These are phyloP conservation scores for Solanum bulbocastanum DNA, from an alignment of 257 asterid species.

Conservation along the genomic window DNA sequence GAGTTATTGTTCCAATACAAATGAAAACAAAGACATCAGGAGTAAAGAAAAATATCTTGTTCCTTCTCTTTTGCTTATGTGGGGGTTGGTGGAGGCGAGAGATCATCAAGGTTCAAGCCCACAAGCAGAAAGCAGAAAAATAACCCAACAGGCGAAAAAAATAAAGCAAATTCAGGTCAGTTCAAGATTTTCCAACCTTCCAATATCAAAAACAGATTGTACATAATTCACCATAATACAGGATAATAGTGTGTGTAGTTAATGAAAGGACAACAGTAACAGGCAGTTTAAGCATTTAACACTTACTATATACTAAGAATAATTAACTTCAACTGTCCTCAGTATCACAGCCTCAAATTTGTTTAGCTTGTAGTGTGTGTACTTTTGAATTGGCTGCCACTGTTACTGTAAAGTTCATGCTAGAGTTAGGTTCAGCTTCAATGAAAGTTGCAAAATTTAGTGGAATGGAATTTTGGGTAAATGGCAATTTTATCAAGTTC, in stretches of 20 bases:
- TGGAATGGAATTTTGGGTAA: not conserved
- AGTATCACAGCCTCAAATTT: no score
- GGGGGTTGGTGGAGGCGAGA: not conserved
- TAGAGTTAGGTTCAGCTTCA: not conserved
- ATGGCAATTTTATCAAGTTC: not conserved
- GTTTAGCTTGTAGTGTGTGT: no score
- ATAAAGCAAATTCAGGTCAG: not conserved
- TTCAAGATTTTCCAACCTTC: not conserved
- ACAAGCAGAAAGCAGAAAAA: not conserved
- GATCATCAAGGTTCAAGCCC: not conserved
- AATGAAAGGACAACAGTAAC: not conserved
- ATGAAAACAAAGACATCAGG: not conserved
- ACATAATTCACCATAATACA: constrained; percentile 13
- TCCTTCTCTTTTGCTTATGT: not conserved
- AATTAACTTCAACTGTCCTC: no score
- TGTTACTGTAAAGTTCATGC: not conserved
- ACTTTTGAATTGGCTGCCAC: no score
- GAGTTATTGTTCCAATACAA: not conserved
- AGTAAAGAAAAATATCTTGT: not conserved
- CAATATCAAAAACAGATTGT: not conserved
- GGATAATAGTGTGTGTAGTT: not conserved
- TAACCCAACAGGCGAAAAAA: not conserved
- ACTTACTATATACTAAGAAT: no score
- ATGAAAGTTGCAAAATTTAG: not conserved
- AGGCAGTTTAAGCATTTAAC: not conserved